Percentiles rank a stretch among this genome's conserved stretches.
Evolutionary conservation across 805 yeast genomes (phyloP).

Genomic region (Scheffersomyces stipitis): DNA sequence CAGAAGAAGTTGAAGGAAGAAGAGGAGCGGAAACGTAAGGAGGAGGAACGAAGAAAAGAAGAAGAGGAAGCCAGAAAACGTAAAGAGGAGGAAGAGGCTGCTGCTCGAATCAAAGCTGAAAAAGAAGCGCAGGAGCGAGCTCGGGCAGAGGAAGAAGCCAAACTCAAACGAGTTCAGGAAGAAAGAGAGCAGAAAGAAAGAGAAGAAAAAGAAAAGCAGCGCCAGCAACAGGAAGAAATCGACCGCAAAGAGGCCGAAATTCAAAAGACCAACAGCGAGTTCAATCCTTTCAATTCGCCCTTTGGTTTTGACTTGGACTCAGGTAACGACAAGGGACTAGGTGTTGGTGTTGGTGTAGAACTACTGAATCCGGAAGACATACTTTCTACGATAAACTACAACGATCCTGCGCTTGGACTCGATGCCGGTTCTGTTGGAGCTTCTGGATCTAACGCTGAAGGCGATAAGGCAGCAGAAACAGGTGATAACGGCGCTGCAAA

Average conservation of each 20-base stretch:
- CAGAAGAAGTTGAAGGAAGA: conserved; percentile 27
- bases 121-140: conserved; percentile 10
- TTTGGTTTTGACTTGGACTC: conserved; percentile 27
- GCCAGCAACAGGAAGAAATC: conserved; percentile 11
- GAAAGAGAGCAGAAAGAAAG: conserved; percentile 12
- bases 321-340: conserved; percentile 16
- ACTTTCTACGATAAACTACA: conserved; percentile 27
- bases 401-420: conserved; percentile 5
- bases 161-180: conserved; percentile 8
- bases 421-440: conserved; percentile 4
- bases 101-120: conserved; percentile 8
- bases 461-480: conserved; percentile 3
- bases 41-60: conserved; percentile 15
- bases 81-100: conserved; percentile 16
- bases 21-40: conserved; percentile 19
- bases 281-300: conserved; percentile 21
- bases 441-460: conserved; percentile 1
- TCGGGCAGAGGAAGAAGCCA: conserved; percentile 3
- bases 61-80: conserved; percentile 15
- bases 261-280: conserved; percentile 7
- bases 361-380: conserved; percentile 35
- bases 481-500: conserved; percentile 4
- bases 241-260: conserved; percentile 6
- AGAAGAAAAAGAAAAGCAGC: conserved; percentile 11
- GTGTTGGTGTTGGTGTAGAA: conserved; percentile 17